Evolutionary conservation across 345 rosid genomes (phyloP).

Genomic region (Anacardium occidentale): DNA sequence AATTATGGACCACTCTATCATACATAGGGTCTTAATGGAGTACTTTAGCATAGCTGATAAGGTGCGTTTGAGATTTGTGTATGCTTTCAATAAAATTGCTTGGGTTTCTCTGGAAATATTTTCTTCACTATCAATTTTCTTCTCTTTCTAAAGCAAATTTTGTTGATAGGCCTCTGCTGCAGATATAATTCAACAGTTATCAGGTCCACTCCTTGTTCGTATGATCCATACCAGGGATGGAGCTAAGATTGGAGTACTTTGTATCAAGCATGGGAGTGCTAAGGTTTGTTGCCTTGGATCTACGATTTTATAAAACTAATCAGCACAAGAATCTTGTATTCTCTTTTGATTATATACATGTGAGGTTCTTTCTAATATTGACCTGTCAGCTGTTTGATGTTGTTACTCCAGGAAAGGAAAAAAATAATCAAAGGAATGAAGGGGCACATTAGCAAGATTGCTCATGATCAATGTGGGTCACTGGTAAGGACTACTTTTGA

Average conservation of each 20-base stretch:
- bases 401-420: conserved; percentile 76
- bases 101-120: not conserved
- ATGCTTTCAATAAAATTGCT: not conserved
- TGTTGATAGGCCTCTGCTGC: conserved; percentile 68
- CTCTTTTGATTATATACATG: conserved; percentile 5
- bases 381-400: conserved; percentile 8
- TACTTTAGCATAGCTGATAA: conserved; percentile 76
- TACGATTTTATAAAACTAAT: not conserved
- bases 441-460: conserved; percentile 59
- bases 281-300: conserved; percentile 50
- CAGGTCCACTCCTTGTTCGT: conserved; percentile 80
- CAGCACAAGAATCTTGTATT: not conserved
- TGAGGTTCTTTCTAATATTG: conserved; percentile 9
- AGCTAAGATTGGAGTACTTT: conserved; percentile 74
- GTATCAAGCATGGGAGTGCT: conserved; percentile 90
- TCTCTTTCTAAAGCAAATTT: conserved; percentile 25
- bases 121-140: conserved; percentile 1
- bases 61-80: conserved; percentile 40
- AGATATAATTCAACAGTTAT: conserved; percentile 70
- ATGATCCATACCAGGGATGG: conserved; percentile 97
- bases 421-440: conserved; percentile 87
- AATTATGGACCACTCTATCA: conserved; percentile 81
- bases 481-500: conserved; percentile 50
- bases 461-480: conserved; percentile 72
- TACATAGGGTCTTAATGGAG: conserved; percentile 75